Conservation (phyloP, 2,329 filamentous ascomycete genomes). For the Fusarium continuum region DNA sequence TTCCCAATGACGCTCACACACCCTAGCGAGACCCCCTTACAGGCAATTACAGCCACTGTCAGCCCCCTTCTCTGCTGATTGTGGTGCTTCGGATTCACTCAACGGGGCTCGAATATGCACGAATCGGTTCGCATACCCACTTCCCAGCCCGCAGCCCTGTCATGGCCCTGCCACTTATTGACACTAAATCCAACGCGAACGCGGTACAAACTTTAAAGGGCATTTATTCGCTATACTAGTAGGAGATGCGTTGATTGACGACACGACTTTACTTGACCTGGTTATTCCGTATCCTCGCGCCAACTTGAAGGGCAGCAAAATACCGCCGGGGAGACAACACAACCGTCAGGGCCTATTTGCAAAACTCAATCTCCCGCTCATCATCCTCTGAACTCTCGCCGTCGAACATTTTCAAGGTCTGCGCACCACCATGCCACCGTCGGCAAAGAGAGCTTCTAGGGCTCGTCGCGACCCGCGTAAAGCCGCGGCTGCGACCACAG, state of each 20-base stretch:
- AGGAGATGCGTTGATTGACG: conserved; percentile 36
- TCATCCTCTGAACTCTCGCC: not conserved
- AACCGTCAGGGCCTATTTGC: not conserved
- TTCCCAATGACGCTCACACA: conserved; percentile 15
- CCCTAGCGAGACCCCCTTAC: conserved; percentile 34
- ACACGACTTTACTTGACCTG: conserved; percentile 33
- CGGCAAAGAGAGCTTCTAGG: conserved; percentile 51
- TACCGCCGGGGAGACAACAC: conserved; percentile 3
- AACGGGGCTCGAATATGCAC: conserved; percentile 35
- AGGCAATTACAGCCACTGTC: conserved; percentile 25
- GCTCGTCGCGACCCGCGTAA: conserved; percentile 53
- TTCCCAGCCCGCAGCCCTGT: conserved; percentile 34
- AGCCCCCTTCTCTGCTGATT: conserved; percentile 19
- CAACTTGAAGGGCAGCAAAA: conserved; percentile 22
- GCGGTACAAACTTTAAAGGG: conserved; percentile 45
- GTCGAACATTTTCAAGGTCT: conserved; percentile 12
- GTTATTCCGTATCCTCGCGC: conserved; percentile 14
- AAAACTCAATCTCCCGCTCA: not conserved
- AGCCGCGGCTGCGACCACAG: conserved; percentile 48
- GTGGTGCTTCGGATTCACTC: conserved; percentile 16
- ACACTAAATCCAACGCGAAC: conserved; percentile 47
- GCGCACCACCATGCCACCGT: conserved; percentile 48
- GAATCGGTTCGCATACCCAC: conserved; percentile 31
- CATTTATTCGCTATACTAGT: conserved; percentile 39
- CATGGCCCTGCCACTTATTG: conserved; percentile 42